Evolutionary conservation across 2,329 filamentous ascomycete species (phyloP).

Genomic region (Xylariaceae sp.): DNA sequence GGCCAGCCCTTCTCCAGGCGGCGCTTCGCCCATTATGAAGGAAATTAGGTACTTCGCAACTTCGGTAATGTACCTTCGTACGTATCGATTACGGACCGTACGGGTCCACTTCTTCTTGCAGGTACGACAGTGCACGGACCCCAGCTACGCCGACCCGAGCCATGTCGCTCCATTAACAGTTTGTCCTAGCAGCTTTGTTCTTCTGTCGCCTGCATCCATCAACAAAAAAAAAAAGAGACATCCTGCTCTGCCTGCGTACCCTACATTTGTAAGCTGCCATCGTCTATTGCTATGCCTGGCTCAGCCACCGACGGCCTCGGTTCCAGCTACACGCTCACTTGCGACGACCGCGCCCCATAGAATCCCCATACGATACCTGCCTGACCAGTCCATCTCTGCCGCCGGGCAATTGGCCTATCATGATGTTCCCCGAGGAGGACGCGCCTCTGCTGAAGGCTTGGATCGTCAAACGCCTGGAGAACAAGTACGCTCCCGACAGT

Average conservation of each 20-base stretch:
- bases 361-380: neutral
- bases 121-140: too few relatives aligned
- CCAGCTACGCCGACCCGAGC: neutral
- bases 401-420: slow-evolving; percentile 32
- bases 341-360: neutral
- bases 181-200: slow-evolving; percentile 1
- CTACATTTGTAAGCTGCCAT: neutral
- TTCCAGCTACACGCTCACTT: neutral
- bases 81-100: too few relatives aligned
- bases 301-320: neutral
- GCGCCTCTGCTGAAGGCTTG: slow-evolving; percentile 65
- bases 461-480: slow-evolving; percentile 73
- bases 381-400: neutral
- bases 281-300: neutral
- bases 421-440: slow-evolving; percentile 62
- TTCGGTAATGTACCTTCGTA: too few relatives aligned
- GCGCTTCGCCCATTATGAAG: too few relatives aligned
- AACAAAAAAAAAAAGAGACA: neutral
- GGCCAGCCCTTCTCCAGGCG: too few relatives aligned
- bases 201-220: neutral
- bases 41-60: too few relatives aligned
- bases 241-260: neutral
- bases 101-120: too few relatives aligned
- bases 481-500: slow-evolving; percentile 53
- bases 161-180: neutral